Evolutionary conservation across 2,329 filamentous ascomycete species (phyloP).

Genomic region (Clarireedia monteithiana): DNA sequence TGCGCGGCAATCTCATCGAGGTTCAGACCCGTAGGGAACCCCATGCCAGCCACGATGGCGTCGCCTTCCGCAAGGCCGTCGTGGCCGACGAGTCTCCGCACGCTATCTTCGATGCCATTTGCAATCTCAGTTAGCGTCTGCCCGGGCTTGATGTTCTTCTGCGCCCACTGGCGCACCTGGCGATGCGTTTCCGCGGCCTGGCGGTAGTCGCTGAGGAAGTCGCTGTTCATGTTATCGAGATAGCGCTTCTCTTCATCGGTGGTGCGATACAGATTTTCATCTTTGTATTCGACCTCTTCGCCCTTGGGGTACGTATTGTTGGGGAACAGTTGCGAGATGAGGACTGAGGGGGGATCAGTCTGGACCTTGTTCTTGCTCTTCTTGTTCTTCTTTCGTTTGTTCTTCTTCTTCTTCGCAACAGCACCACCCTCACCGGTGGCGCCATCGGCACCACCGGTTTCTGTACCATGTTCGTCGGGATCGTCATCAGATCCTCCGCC

Average conservation of each 20-base stretch:
- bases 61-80: slow-evolving; percentile 71
- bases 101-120: slow-evolving; percentile 78
- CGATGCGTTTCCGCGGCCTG: slow-evolving; percentile 81
- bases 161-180: slow-evolving; percentile 76
- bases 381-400: slow-evolving; percentile 65
- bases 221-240: slow-evolving; percentile 70
- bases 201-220: slow-evolving; percentile 74
- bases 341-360: slow-evolving; percentile 68
- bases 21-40: slow-evolving; percentile 77
- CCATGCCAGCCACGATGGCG: slow-evolving; percentile 70
- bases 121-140: slow-evolving; percentile 75
- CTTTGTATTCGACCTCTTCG: slow-evolving; percentile 67
- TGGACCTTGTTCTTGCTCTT: slow-evolving; percentile 60
- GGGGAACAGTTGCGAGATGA: slow-evolving; percentile 66
- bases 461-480: too few species aligned
- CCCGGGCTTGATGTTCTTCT: slow-evolving; percentile 73
- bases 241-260: slow-evolving; percentile 81
- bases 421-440: slow-evolving; percentile 32
- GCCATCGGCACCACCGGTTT: neutral
- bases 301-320: slow-evolving; percentile 67
- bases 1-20: slow-evolving; percentile 82
- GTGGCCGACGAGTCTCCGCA: slow-evolving; percentile 70
- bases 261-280: slow-evolving; percentile 72
- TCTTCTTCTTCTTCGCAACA: slow-evolving; percentile 53
- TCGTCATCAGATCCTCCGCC: too few species aligned